Evolutionary conservation across 495 filamentous ascomycete genomes (phyloP), one percentile per base, ranked within the genome.

Genomic region (Hypoxylon rickii): DNA sequence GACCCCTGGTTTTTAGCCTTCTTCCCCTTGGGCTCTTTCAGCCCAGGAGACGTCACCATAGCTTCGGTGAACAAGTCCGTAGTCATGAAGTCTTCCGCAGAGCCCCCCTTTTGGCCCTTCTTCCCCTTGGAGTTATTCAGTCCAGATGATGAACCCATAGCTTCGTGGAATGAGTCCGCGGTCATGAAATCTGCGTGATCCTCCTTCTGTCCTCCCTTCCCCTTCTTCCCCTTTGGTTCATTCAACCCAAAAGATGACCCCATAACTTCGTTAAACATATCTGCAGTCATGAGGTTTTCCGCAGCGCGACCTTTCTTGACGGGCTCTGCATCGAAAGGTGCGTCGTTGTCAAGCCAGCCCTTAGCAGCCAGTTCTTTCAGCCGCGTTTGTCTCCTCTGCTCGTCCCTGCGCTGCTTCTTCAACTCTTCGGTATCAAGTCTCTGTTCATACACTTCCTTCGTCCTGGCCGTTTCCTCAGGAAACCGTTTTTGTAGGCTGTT

Each of bases 81-180:
- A 29, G 4, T 29, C 24, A 29, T 29, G 24, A 29, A 4, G 10
- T 29, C 4, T 4, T 29, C 24, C 24, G 10, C 24, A 4, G 4
- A 4, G 24, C 4, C 24, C 24, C 10, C 10, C 24, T 29, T 29
- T 29, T 10, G 4, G 24, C 4, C 24, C 24, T 29, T 29, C 24
- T 29, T 29, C 24, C 10, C 10, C n/a, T n/a, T n/a, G n/a, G n/a
- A n/a, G n/a, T n/a, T n/a, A n/a, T n/a, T n/a, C n/a, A n/a, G n/a
- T n/a, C n/a, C n/a, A n/a, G n/a, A n/a, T n/a, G n/a, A n/a, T n/a
- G n/a, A n/a, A n/a, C n/a, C n/a, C n/a, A n/a, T n/a, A n/a, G n/a
- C n/a, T n/a, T n/a, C 47, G 16, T 31, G 18, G 19, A 61, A 55
- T 18, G 33, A 17, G 6, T 55, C 41, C 1, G 58, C 8, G 6